phyloP scores from a whole-genome alignment of 805 yeast genomes.

The Yarrowia yakushimensis region DNA sequence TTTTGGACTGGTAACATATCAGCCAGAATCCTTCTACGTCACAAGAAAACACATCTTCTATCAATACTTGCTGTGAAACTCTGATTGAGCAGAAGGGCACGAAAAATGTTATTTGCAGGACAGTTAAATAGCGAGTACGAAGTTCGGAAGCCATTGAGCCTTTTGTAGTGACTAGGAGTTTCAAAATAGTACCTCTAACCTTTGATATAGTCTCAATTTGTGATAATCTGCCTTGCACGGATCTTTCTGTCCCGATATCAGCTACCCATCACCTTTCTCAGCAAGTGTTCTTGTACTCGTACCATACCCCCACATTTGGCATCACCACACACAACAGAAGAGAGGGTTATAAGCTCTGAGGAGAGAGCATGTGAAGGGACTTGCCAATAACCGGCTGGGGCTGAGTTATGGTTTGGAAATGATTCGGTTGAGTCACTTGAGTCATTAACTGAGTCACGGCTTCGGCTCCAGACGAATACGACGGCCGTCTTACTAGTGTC shows the following conservation, averaged over 20 bases:
- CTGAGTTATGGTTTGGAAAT: neutral
- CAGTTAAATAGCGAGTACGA: too few relatives aligned
- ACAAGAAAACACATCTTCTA: neutral
- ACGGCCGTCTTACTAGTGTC: neutral
- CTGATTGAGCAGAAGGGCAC: neutral
- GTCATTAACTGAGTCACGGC: slow-evolving; percentile 3
- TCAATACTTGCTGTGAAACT: neutral
- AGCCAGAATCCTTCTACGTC: too few relatives aligned
- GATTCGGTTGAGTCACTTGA: slow-evolving; percentile 20
- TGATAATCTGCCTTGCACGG: too few relatives aligned
- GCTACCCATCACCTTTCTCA: neutral
- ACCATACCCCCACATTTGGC: neutral
- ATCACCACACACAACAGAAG: neutral
- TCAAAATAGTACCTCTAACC: too few relatives aligned
- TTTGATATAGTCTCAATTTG: neutral
- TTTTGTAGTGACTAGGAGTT: too few relatives aligned
- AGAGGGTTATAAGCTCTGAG: neutral
- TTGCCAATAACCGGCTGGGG: neutral
- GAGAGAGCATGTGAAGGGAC: neutral
- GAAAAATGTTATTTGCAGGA: too few relatives aligned
- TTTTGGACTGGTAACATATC: too few relatives aligned
- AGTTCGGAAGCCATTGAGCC: neutral
- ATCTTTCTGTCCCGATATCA: neutral
- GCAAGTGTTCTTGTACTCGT: neutral
- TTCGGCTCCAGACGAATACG: neutral